Percentiles rank a stretch among this genome's conserved stretches.
Conservation (phyloP, 2,329 filamentous ascomycete genomes). For the Cladosporium sphaerospermum region DNA sequence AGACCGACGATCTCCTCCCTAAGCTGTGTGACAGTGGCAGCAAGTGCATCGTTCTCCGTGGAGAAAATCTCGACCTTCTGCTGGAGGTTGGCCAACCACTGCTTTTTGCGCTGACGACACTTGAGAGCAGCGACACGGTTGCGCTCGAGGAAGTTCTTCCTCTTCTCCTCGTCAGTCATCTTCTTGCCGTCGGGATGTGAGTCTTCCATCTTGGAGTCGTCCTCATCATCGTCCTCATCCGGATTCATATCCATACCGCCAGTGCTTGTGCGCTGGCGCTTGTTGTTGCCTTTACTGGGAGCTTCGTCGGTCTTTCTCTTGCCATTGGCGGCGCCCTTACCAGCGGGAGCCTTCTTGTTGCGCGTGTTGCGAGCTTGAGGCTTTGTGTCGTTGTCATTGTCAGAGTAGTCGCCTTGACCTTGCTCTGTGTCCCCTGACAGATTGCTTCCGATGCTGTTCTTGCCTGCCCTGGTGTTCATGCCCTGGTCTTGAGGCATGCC, state of each 20-base stretch:
- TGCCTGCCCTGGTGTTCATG: constrained; percentile 34
- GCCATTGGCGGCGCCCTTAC: constrained; percentile 52
- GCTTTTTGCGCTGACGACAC: constrained; percentile 96
- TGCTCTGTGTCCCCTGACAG: constrained; percentile 40
- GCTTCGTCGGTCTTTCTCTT: constrained; percentile 75
- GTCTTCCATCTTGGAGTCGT: constrained; percentile 36
- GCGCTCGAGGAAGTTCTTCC: constrained; percentile 93
- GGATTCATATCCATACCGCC: constrained; percentile 42
- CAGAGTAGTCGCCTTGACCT: constrained; percentile 60
- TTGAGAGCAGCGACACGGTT: constrained; percentile 95
- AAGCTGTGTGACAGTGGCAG: constrained; percentile 73
- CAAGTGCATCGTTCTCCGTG: constrained; percentile 82
- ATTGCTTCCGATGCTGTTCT: constrained; percentile 55
- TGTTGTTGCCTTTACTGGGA: constrained; percentile 57
- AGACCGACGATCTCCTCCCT: constrained; percentile 91
- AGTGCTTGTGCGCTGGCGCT: constrained; percentile 63
- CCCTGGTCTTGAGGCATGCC: constrained; percentile 20
- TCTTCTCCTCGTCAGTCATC: constrained; percentile 98
- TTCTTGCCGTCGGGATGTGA: constrained; percentile 58
- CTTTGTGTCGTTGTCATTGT: constrained; percentile 59
- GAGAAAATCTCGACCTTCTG: constrained; percentile 90
- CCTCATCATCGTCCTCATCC: constrained; percentile 50
- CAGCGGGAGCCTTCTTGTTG: constrained; percentile 58
- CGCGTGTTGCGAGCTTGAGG: constrained; percentile 56
- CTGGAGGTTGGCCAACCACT: constrained; percentile 94